Evolutionary conservation across 495 filamentous ascomycete genomes (phyloP).

Genomic region (Neurospora sp.): DNA sequence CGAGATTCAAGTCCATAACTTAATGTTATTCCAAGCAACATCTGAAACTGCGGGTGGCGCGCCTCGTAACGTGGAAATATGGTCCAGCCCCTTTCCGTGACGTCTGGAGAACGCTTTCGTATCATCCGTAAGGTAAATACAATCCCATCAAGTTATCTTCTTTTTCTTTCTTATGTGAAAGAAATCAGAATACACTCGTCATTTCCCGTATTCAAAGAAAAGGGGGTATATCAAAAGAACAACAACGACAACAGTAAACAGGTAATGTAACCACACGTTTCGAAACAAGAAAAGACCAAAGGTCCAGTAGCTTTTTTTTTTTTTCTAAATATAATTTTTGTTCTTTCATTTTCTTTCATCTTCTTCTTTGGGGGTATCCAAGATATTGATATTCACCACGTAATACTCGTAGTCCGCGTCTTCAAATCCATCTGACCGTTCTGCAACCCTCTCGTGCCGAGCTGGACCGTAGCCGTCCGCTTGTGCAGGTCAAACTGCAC

Average conservation of each 20-base stretch:
- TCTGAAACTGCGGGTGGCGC: background rate
- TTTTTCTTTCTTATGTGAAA: background rate
- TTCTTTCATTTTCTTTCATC: background rate
- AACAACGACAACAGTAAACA: background rate
- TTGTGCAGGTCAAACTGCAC: slow-evolving; percentile 43
- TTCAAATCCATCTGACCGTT: slow-evolving; percentile 34
- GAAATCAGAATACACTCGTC: background rate
- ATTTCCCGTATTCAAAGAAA: background rate
- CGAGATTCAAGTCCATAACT: background rate
- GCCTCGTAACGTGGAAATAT: background rate
- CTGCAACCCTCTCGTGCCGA: slow-evolving; percentile 39
- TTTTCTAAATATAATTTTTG: background rate
- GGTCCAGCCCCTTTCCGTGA: background rate
- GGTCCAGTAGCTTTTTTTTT: background rate
- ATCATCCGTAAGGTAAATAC: background rate
- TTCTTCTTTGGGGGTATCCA: background rate
- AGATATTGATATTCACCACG: slow-evolving; percentile 25
- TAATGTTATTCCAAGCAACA: background rate
- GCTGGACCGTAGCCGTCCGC: slow-evolving; percentile 35
- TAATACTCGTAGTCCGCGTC: slow-evolving; percentile 31
- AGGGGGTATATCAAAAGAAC: background rate
- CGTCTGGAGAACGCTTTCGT: background rate
- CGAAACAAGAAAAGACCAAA: background rate
- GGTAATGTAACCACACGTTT: background rate
- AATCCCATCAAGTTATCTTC: background rate